Percentiles rank a stretch among this genome's conserved stretches.
Evolutionary conservation across 2,329 filamentous ascomycete species (phyloP).

Genomic region (Magnaporthales sp.): DNA sequence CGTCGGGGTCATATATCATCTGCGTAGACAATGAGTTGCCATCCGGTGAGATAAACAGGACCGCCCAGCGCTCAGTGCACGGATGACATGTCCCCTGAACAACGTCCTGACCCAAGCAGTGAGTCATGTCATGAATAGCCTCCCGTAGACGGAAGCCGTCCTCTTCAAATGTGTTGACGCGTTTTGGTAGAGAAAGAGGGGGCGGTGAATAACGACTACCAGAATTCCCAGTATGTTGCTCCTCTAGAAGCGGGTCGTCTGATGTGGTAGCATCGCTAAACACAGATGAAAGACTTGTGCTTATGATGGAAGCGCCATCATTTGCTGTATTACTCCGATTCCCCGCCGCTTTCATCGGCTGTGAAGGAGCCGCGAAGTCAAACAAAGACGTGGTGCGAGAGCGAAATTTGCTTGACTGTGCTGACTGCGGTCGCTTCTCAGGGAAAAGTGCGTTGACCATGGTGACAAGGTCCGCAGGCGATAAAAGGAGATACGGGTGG

Average conservation of each 20-base stretch:
- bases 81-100: conserved; percentile 65
- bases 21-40: conserved; percentile 61
- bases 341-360: conserved; percentile 51
- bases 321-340: conserved; percentile 26
- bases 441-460: conserved; percentile 80
- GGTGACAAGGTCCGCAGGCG: conserved; percentile 69
- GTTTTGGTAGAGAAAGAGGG: conserved; percentile 36
- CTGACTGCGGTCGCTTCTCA: conserved; percentile 56
- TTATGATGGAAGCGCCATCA: conserved; percentile 63
- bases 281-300: conserved; percentile 63
- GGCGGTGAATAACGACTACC: conserved; percentile 41
- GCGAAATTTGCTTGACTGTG: conserved; percentile 50
- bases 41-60: conserved; percentile 69
- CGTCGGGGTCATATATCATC: conserved; percentile 64
- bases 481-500: conserved; percentile 71
- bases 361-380: conserved; percentile 61
- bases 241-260: conserved; percentile 53
- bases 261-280: conserved; percentile 63
- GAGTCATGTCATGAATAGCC: conserved; percentile 63
- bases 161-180: conserved; percentile 47
- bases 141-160: conserved; percentile 57
- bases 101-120: conserved; percentile 54
- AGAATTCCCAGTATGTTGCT: conserved; percentile 37
- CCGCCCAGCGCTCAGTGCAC: conserved; percentile 74
- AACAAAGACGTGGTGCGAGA: conserved; percentile 60